A percentile compares a stretch with the other conserved stretches of the same genome.
Conservation (phyloP, 768 basidiomycete species). For the Xerocomellus amylosporus region DNA sequence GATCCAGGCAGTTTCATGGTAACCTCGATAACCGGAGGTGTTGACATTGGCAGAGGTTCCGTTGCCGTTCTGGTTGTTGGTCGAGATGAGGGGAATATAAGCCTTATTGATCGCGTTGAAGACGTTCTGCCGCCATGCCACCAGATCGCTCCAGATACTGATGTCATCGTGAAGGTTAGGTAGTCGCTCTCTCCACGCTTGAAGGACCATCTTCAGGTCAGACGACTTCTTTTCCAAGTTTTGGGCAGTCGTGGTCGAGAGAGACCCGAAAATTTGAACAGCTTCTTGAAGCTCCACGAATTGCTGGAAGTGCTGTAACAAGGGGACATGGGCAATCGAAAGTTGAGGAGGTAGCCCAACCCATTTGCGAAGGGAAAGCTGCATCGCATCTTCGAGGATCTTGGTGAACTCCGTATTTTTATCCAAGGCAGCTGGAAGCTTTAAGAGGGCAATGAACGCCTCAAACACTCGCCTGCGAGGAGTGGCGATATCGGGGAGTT, state of each 20-base stretch:
- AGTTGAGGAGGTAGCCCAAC: conserved; percentile 80
- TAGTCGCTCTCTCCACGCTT: conserved; percentile 94
- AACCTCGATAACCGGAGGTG: conserved; percentile 91
- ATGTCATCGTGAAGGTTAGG: conserved; percentile 97
- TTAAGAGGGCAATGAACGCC: conserved; percentile 86
- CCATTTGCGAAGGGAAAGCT: conserved; percentile 96
- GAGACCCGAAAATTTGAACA: conserved; percentile 87
- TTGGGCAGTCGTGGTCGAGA: conserved; percentile 78
- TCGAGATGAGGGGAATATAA: conserved; percentile 85
- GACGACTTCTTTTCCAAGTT: conserved; percentile 95
- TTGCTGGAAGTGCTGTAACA: conserved; percentile 97
- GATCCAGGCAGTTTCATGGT: conserved; percentile 99
- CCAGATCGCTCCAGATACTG: conserved; percentile 98
- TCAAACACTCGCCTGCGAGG: conserved; percentile 98
- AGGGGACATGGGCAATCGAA: conserved; percentile 88
- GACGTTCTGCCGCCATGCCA: conserved; percentile 98
- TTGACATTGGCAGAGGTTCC: conserved; percentile 58
- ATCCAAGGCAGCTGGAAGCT: conserved; percentile 75
- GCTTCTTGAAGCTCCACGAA: conserved; percentile 98
- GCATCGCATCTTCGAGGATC: conserved; percentile 93
- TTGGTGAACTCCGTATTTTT: conserved; percentile 87
- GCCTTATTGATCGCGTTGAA: conserved; percentile 96
- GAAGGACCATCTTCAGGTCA: conserved; percentile 93
- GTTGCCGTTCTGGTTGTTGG: conserved; percentile 49
- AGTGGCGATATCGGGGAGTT: conserved; percentile 83